These are phyloP conservation scores for Termitomyces sp. DNA, from an alignment of 768 basidiomycete species.

Conservation along the genomic window DNA sequence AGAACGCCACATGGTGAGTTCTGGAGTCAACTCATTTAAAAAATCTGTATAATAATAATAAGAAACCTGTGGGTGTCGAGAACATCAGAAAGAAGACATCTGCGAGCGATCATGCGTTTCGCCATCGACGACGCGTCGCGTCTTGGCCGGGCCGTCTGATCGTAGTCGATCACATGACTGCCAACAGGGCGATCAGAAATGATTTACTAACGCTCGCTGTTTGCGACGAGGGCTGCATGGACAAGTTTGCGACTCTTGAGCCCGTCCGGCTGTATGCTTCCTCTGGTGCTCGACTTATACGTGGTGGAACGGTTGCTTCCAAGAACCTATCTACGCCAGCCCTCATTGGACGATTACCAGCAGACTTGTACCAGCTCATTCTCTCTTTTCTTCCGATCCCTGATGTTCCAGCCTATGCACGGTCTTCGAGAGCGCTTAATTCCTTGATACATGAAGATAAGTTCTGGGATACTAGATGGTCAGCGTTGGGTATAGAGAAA, in stretches of 20 bases:
- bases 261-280: constrained; percentile 55
- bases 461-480: constrained; percentile 76
- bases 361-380: constrained; percentile 69
- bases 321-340: constrained; percentile 19
- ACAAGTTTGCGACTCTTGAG: constrained; percentile 84
- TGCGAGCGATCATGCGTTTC: too few species aligned
- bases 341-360: constrained; percentile 74
- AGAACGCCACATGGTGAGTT: too few species aligned
- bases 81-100: too few species aligned
- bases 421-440: constrained; percentile 57
- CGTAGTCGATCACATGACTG: constrained; percentile 5
- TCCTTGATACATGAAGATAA: constrained; percentile 62
- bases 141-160: too few species aligned
- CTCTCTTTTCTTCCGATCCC: constrained; percentile 71
- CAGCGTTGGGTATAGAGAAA: constrained; percentile 43
- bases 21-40: too few species aligned
- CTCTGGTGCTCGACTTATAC: constrained; percentile 23
- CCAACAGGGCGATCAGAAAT: constrained; percentile 3
- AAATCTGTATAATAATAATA: too few species aligned
- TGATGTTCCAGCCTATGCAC: constrained; percentile 74
- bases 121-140: too few species aligned
- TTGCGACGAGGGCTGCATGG: constrained; percentile 39
- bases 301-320: constrained; percentile 10
- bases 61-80: too few species aligned
- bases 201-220: background rate